Evolutionary conservation across 1,284 basidiomycete genomes (phyloP), one percentile per base, ranked within the genome.

Genomic region (Wolfiporia cocos): DNA sequence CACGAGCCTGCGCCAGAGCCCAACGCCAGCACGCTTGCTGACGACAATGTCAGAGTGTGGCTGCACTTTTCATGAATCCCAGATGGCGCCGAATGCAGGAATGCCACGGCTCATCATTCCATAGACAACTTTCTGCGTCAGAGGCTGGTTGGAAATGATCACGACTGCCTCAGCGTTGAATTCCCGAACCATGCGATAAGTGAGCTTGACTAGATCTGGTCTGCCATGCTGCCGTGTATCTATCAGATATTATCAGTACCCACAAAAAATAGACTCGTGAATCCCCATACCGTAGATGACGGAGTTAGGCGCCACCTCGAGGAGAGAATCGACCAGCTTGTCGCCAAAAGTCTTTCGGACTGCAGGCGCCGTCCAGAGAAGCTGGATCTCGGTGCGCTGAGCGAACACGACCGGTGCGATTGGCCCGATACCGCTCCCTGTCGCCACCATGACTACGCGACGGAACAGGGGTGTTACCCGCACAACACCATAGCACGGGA

Each of bases 101-200:
- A 79, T 74, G 10, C 76, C 75, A 42, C 76, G 58, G 51, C 70
- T 74, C 65, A 70, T 71, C 71, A 75, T 73, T 11, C 73, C 76
- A 49, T 76, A 78, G 10, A 78, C 75, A 12, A 79, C 67, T 56
- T 78, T 78, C 46, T 66, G 52, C 17, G 76, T 79, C 21, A 79
- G 56, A 41, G 68, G 73, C 52, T 73, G 72, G 55, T 81, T 79
- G 20, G 76, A 77, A 44, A 79, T 79, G 28, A 79, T 65, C 29
- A 70, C 70, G 15, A 81, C 76, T 21, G 76, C 76, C 56, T 79
- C 76, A 5, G 78, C 77, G 26, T 78, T 61, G 58, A 76, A 79
- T 50, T 79, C 75, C 26, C 65, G 66, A 9, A 76, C 74, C 39
- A 79, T 64, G 33, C 70, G 67, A 47, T 73, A 71, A 6, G 72